Base-by-base conservation (phyloP, 495 filamentous ascomycete genomes). In the Aspergillus sclerotioniger region DNA sequence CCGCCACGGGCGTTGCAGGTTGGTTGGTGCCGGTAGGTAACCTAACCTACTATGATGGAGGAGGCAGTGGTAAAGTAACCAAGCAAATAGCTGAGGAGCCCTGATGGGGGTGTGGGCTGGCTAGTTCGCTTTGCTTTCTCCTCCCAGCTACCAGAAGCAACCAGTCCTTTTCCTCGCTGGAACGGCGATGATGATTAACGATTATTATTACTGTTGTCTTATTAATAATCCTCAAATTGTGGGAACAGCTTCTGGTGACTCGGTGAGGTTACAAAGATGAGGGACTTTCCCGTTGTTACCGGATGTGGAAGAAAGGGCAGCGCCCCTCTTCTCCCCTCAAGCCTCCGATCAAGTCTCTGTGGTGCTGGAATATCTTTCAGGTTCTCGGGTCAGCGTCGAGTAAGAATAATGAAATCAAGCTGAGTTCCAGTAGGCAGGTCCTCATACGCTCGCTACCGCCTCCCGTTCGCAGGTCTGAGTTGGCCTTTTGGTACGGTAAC, bases 231-330 rank as follows among this genome's bases (percentile, higher is more conserved):
- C 43, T 21, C n/a, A 20, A 6, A 20, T 12, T 44, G 51, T 54
- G 53, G 53, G 53, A 54, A 54, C 25, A 25, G n/a, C 12, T 10
- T 25, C 19, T 6, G 25, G 25, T 25, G 25, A 25, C 25, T 25
- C 25, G 25, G 54, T 41, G 51, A 35, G 21, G 46, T 52, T 52
- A 56, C 48, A 51, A 45, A 55, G 25, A 56, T 32, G 51, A 54
- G 51, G 37, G 55, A 33, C 49, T 51, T 54, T 56, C 31, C 12
- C 41, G 13, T 43, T 49, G 41, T 44, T 54, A 32, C 60, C 52
- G 41, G 39, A 52, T 51, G 60, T 54, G 56, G 58, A 54, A 58
- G 48, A 25, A 55, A 31, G 44, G 48, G 39, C 44, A 54, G 52
- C 25, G 33, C 37, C 37, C n/a, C 37, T 6, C 37, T n/a, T n/a